A percentile compares a stretch with the other conserved stretches of the same genome.
Evolutionary conservation across 768 basidiomycete species (phyloP).

Genomic region (Auricularia auricula-judae): DNA sequence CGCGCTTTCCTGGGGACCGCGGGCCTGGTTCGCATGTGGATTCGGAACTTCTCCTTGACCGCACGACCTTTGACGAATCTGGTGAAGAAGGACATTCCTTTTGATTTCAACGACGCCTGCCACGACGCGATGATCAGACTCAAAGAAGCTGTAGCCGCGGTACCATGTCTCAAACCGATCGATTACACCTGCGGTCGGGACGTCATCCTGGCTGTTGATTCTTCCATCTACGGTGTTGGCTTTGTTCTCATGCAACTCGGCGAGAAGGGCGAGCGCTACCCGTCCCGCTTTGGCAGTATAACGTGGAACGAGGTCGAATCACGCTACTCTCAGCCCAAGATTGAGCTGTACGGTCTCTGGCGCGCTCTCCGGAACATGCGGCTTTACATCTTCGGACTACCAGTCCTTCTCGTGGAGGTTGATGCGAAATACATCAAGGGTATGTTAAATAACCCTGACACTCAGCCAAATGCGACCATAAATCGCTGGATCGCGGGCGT

Average conservation of each 20-base stretch:
- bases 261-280: neutral
- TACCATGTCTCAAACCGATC: neutral
- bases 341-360: constrained; percentile 18
- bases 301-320: constrained; percentile 20
- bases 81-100: constrained; percentile 16
- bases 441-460: constrained; percentile 7
- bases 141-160: neutral
- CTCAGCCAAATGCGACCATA: constrained; percentile 5
- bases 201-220: constrained; percentile 3
- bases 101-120: constrained; percentile 19
- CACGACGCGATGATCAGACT: constrained; percentile 9
- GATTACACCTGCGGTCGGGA: neutral
- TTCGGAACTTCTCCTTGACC: constrained; percentile 13
- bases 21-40: constrained; percentile 15
- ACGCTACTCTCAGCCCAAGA: constrained; percentile 15
- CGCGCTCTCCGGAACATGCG: constrained; percentile 3
- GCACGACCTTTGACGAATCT: constrained; percentile 11
- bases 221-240: neutral
- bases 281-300: constrained; percentile 12
- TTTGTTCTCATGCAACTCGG: constrained; percentile 2
- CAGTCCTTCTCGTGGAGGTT: constrained; percentile 1
- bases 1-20: constrained; percentile 16
- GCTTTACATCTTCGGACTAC: neutral
- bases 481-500: constrained; percentile 8
- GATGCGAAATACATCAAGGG: constrained; percentile 8